Conservation (phyloP, 2,329 filamentous ascomycete genomes). For the Sporothrix mexicana region DNA sequence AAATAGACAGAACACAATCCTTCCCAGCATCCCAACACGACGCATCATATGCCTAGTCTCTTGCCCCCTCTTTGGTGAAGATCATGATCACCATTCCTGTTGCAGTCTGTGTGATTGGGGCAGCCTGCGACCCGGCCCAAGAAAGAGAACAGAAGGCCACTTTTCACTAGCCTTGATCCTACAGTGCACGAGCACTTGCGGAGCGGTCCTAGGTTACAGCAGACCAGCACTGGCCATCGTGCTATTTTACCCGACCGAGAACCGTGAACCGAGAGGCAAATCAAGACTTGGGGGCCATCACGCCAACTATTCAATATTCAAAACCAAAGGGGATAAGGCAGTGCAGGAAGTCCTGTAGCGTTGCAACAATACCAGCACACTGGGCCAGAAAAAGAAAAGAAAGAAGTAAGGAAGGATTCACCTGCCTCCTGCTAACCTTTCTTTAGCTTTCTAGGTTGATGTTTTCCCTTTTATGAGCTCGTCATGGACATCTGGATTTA, state of each 20-base stretch:
- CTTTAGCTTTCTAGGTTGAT: not conserved
- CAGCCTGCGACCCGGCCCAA: not conserved
- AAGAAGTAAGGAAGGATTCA: not conserved
- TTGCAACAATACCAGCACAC: not conserved
- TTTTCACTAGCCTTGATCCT: not conserved
- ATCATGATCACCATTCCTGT: not conserved
- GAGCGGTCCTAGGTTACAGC: slow-evolving; percentile 4
- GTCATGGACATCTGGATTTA: too few species aligned
- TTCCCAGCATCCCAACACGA: not conserved
- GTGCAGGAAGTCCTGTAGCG: not conserved
- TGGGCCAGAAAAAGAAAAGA: not conserved
- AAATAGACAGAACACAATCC: not conserved
- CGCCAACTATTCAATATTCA: not conserved
- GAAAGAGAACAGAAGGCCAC: not conserved
- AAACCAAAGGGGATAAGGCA: slow-evolving; percentile 2
- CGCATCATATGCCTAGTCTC: not conserved
- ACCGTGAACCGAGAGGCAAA: not conserved
- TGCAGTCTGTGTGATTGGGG: not conserved
- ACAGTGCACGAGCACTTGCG: not conserved
- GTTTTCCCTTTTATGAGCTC: not conserved
- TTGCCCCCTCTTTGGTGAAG: not conserved
- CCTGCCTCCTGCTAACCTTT: not conserved
- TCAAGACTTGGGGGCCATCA: not conserved
- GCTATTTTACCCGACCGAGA: not conserved
- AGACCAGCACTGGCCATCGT: not conserved